These are phyloP conservation scores for Neodidymelliopsis sp. DNA, from an alignment of 2,329 filamentous ascomycete genomes.

Conservation along the genomic window DNA sequence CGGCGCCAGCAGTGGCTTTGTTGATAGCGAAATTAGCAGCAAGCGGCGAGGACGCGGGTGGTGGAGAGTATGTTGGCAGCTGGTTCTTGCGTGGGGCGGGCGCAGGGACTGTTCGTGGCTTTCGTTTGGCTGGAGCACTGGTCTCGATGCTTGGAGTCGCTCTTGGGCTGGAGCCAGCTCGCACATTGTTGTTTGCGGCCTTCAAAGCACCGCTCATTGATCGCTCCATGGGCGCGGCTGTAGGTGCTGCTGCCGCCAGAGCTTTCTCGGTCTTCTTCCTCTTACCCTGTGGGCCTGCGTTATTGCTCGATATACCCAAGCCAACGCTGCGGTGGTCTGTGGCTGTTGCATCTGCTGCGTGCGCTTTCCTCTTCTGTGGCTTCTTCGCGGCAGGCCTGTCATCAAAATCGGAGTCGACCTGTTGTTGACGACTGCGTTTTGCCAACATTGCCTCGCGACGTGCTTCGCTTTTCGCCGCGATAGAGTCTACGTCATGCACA, in stretches of 20 bases:
- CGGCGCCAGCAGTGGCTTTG: constrained; percentile 57
- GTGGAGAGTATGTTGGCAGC: constrained; percentile 69
- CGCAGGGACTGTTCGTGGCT: constrained; percentile 69
- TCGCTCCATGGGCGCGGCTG: constrained; percentile 66
- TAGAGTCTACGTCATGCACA: constrained; percentile 81
- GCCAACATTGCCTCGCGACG: constrained; percentile 82
- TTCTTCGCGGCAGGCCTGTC: constrained; percentile 70
- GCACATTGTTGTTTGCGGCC: constrained; percentile 57
- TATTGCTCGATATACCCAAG: constrained; percentile 68
- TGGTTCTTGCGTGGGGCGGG: constrained; percentile 78
- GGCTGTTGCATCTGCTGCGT: constrained; percentile 58
- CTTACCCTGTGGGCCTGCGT: constrained; percentile 67
- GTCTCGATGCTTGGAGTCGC: constrained; percentile 69
- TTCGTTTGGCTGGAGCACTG: constrained; percentile 65
- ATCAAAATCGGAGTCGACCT: constrained; percentile 81
- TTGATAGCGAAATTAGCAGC: constrained; percentile 67
- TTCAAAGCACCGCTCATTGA: constrained; percentile 65
- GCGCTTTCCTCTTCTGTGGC: constrained; percentile 64
- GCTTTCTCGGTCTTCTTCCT: constrained; percentile 81
- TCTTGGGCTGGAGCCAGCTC: constrained; percentile 65
- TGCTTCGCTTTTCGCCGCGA: constrained; percentile 80
- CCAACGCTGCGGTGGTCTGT: constrained; percentile 59
- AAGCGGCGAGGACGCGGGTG: constrained; percentile 77
- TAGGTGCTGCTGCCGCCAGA: constrained; percentile 41
- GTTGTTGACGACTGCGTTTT: constrained; percentile 71